phyloP scores from a whole-genome alignment of 345 rosid genomes.

The Eucalyptus fibrosa region DNA sequence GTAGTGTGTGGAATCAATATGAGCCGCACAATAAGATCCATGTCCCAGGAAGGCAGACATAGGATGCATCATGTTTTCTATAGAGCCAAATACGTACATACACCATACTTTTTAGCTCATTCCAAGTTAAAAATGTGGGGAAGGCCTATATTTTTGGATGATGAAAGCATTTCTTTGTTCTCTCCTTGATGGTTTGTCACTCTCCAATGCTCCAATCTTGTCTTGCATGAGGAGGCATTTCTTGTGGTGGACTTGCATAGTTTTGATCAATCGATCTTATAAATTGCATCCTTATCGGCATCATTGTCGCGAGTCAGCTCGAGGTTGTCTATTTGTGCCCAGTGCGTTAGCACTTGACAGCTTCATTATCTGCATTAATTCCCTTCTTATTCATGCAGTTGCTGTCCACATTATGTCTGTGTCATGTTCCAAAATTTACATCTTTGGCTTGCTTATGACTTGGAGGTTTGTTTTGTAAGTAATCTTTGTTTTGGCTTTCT shows the following conservation, averaged over 20 bases:
- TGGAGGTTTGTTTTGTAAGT: background rate
- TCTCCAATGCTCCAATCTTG: background rate
- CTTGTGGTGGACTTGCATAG: background rate
- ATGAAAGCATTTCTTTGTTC: background rate
- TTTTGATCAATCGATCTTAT: background rate
- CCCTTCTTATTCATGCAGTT: background rate
- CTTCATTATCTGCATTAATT: background rate
- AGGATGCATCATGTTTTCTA: background rate
- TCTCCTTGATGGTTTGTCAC: background rate
- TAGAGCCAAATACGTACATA: background rate
- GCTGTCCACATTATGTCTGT: background rate
- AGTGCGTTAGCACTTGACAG: background rate
- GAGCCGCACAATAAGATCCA: background rate
- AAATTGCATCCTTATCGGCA: background rate
- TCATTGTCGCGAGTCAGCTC: background rate
- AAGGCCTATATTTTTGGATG: background rate
- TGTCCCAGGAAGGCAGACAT: background rate
- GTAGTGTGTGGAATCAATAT: background rate
- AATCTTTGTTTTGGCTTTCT: background rate
- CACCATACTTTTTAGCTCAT: background rate
- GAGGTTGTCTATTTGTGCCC: background rate
- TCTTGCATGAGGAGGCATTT: background rate
- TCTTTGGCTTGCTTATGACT: background rate
- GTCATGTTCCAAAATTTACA: background rate
- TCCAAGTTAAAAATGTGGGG: background rate